These are phyloP conservation scores for Lasiodiplodia sp. DNA, from an alignment of 2,329 filamentous ascomycete genomes.

Conservation along the genomic window DNA sequence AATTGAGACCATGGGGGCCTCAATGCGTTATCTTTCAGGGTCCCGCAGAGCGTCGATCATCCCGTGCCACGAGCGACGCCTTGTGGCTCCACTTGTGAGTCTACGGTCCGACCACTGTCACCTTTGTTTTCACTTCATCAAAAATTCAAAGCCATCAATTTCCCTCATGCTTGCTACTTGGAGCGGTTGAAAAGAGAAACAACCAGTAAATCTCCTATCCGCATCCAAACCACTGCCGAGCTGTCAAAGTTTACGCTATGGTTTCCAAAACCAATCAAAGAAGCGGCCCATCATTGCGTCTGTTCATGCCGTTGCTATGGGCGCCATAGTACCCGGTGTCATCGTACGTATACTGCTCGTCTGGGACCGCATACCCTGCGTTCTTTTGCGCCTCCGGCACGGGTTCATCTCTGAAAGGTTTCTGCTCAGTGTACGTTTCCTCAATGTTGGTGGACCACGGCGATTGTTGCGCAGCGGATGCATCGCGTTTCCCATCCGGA, in stretches of 20 bases:
- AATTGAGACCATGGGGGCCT: not conserved
- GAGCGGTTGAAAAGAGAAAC: not conserved
- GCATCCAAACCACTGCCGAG: too few species aligned
- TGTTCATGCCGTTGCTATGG: slow-evolving; percentile 1
- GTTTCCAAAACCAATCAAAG: not conserved
- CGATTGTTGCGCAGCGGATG: slow-evolving; percentile 25
- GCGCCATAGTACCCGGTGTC: slow-evolving; percentile 50
- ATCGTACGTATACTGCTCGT: slow-evolving; percentile 51
- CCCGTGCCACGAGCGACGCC: slow-evolving; percentile 5
- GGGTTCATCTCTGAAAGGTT: slow-evolving; percentile 33
- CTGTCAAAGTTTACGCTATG: not conserved
- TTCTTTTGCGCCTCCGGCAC: slow-evolving; percentile 40
- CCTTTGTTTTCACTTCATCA: slow-evolving; percentile 8
- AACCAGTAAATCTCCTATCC: too few species aligned
- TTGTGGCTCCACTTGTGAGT: not conserved
- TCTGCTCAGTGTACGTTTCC: slow-evolving; percentile 37
- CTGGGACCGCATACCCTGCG: slow-evolving; percentile 51
- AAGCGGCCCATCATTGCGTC: not conserved
- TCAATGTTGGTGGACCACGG: slow-evolving; percentile 37
- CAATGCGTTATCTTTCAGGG: not conserved
- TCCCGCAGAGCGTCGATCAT: not conserved
- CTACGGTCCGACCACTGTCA: not conserved
- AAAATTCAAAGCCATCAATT: not conserved
- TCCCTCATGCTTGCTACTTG: not conserved
- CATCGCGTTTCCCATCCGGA: slow-evolving; percentile 39